phyloP scores from a whole-genome alignment of 2,329 filamentous ascomycete genomes.

The Fusarium gaditjirri region DNA sequence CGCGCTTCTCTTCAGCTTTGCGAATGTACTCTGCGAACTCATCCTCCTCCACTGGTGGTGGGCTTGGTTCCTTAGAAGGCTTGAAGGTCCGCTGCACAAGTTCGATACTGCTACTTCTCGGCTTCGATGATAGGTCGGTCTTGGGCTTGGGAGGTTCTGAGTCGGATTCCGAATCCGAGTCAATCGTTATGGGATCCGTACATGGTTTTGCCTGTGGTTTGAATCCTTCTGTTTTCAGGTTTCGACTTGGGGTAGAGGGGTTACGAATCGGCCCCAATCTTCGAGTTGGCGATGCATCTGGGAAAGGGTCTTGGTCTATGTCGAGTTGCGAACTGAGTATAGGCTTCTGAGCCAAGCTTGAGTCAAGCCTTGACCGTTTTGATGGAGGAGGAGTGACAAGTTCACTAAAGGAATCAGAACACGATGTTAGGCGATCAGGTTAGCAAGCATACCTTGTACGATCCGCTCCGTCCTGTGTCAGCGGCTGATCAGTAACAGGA shows the following conservation, averaged over 20 bases:
- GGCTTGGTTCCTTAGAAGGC: slow-evolving; percentile 2
- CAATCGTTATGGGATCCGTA: slow-evolving; percentile 39
- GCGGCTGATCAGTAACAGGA: slow-evolving; percentile 19
- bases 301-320: slow-evolving; percentile 22
- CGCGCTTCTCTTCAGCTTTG: slow-evolving; percentile 52
- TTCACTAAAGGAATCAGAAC: slow-evolving; percentile 44
- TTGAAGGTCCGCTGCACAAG: slow-evolving; percentile 9
- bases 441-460: slow-evolving; percentile 36
- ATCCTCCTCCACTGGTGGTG: slow-evolving; percentile 48
- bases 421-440: neutral
- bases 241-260: slow-evolving; percentile 12
- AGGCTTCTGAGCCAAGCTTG: slow-evolving; percentile 32
- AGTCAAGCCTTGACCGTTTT: slow-evolving; percentile 49
- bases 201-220: slow-evolving; percentile 6
- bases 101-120: slow-evolving; percentile 29
- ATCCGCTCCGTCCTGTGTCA: slow-evolving; percentile 21
- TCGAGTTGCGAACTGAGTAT: slow-evolving; percentile 25
- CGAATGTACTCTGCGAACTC: slow-evolving; percentile 59
- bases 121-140: neutral
- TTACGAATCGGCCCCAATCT: slow-evolving; percentile 15
- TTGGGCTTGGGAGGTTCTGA: slow-evolving; percentile 21
- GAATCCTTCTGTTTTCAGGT: slow-evolving; percentile 2
- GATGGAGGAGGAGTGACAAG: slow-evolving; percentile 53
- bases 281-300: slow-evolving; percentile 39
- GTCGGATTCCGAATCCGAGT: slow-evolving; percentile 50